Percentiles rank a stretch among this genome's conserved stretches.
phyloP scores from a whole-genome alignment of 2,329 filamentous ascomycete species.

The Pezicula carpinea region DNA sequence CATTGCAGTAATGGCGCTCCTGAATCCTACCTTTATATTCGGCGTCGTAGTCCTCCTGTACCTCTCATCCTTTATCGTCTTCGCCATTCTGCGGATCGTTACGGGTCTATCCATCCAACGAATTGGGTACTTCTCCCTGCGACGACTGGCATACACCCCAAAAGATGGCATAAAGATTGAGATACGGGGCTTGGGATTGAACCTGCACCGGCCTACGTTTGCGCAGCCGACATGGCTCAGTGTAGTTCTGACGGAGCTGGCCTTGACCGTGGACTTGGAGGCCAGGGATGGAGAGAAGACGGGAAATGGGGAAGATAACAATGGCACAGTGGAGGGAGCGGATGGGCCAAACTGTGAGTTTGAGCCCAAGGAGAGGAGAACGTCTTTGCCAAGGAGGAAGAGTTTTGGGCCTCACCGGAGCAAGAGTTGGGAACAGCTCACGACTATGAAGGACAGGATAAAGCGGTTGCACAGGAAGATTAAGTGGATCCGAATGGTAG shows the following conservation, averaged over 20 bases:
- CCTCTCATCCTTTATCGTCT: constrained; percentile 85
- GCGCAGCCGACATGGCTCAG: constrained; percentile 96
- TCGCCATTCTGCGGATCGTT: constrained; percentile 85
- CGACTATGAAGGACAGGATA: constrained; percentile 73
- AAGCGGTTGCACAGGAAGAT: constrained; percentile 84
- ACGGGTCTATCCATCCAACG: constrained; percentile 95
- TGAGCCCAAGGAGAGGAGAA: constrained; percentile 13
- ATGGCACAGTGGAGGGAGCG: constrained; percentile 21
- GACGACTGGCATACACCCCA: constrained; percentile 84
- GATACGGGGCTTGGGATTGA: constrained; percentile 81
- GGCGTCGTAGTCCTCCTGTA: constrained; percentile 83
- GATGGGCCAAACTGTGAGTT: constrained; percentile 15
- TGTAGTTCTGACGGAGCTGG: constrained; percentile 79
- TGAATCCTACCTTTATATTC: constrained; percentile 77
- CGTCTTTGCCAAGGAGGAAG: constrained; percentile 16
- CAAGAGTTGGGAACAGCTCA: constrained; percentile 77
- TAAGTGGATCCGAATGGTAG: constrained; percentile 83
- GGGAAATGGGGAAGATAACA: constrained; percentile 17
- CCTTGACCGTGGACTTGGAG: constrained; percentile 74
- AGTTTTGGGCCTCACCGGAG: constrained; percentile 43
- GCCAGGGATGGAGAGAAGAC: constrained; percentile 48
- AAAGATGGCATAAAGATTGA: constrained; percentile 86
- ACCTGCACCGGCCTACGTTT: constrained; percentile 90
- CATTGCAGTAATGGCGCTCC: constrained; percentile 50
- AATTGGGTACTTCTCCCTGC: constrained; percentile 86